A percentile compares a stretch with the other conserved stretches of the same genome.
Evolutionary conservation across 306 rosid genomes (phyloP).

Genomic region (Fragaria nilgerrensis): DNA sequence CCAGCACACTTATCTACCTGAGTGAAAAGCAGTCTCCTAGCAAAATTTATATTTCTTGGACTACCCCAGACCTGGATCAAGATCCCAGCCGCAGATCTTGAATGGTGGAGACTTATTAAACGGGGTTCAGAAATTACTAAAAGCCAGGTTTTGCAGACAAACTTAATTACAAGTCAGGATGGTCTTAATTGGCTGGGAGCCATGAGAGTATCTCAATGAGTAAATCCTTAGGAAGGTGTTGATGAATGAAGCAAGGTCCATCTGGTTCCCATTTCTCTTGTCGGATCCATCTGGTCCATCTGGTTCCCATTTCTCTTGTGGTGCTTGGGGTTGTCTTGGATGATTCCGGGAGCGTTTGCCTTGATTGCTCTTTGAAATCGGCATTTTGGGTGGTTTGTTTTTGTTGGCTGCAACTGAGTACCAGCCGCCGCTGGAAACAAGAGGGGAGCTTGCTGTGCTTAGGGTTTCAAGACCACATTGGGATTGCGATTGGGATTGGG

Average conservation of each 20-base stretch:
- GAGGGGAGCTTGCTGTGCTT: too few relatives aligned
- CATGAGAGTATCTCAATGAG: conserved; percentile 18
- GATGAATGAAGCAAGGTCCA: neutral
- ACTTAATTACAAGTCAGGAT: conserved; percentile 17
- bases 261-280: neutral
- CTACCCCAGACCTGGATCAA: neutral
- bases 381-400: too few relatives aligned
- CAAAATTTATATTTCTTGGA: too few relatives aligned
- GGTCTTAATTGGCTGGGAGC: neutral
- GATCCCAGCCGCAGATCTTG: conserved; percentile 12
- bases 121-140: conserved; percentile 14
- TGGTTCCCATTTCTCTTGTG: neutral
- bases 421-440: too few relatives aligned
- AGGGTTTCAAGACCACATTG: too few relatives aligned
- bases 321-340: too few relatives aligned
- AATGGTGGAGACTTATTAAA: neutral
- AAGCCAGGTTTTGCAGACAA: conserved; percentile 12
- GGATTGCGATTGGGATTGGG: too few relatives aligned
- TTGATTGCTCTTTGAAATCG: too few relatives aligned
- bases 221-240: neutral
- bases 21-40: neutral
- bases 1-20: neutral
- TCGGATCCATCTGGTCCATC: neutral
- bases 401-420: too few relatives aligned
- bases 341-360: neutral